Evolutionary conservation across 176 grass and related monocot species (phyloP).

Genomic region (Aegilops umbellulata): DNA sequence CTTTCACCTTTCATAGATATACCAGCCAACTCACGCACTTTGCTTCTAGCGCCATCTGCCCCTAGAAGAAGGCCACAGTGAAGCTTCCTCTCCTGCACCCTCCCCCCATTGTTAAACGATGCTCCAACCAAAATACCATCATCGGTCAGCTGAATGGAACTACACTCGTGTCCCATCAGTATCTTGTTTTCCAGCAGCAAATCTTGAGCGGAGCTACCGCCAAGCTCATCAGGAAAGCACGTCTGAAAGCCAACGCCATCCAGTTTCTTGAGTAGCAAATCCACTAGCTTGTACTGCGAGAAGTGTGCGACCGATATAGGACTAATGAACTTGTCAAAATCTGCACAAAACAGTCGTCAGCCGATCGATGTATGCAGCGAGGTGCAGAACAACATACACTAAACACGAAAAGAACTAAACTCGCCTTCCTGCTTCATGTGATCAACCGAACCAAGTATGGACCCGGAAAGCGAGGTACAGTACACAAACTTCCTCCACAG

Average conservation of each 20-base stretch:
- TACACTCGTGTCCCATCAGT: constrained; percentile 86
- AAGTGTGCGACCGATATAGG: constrained; percentile 85
- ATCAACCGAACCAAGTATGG: constrained; percentile 87
- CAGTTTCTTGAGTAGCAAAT: constrained; percentile 78
- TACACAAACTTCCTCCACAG: constrained; percentile 96
- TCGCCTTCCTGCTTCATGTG: constrained; percentile 91
- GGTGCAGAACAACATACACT: neutral
- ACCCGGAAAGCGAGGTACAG: constrained; percentile 83
- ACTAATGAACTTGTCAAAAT: constrained; percentile 72
- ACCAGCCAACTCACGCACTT: constrained; percentile 59
- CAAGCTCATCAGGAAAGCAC: constrained; percentile 43
- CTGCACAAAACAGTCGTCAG: constrained; percentile 47
- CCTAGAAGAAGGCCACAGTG: constrained; percentile 77
- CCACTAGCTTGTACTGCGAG: constrained; percentile 84
- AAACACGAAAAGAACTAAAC: constrained; percentile 28
- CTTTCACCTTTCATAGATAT: constrained; percentile 87
- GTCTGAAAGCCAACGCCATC: constrained; percentile 54
- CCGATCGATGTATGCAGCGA: neutral
- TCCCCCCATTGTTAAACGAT: constrained; percentile 42
- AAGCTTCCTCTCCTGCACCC: constrained; percentile 55
- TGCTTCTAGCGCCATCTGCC: constrained; percentile 78
- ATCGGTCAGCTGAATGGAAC: constrained; percentile 48
- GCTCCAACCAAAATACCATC: constrained; percentile 58
- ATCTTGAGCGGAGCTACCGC: constrained; percentile 26
- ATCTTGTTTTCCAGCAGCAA: constrained; percentile 56